Conservation (phyloP, 2,329 filamentous ascomycete genomes). For the Colletotrichum navitas region DNA sequence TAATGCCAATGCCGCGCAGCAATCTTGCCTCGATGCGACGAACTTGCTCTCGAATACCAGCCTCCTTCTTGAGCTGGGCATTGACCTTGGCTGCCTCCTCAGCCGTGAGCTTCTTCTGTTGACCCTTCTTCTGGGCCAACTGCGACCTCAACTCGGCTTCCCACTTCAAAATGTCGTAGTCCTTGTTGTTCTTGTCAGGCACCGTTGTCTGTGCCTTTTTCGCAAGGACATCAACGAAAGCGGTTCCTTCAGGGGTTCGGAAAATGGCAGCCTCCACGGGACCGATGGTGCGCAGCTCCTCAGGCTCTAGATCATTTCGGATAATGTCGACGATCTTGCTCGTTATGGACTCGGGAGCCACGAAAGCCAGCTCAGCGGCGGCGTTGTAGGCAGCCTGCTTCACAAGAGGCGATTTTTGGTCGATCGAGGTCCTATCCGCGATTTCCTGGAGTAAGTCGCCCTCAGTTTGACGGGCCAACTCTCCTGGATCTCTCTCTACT, state of each 20-base stretch:
- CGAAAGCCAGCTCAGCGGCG: conserved; percentile 91
- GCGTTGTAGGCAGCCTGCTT: conserved; percentile 84
- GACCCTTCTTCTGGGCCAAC: conserved; percentile 92
- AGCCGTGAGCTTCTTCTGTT: conserved; percentile 88
- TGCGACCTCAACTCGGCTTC: conserved; percentile 91
- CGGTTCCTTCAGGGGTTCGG: conserved; percentile 87
- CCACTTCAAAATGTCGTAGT: conserved; percentile 97
- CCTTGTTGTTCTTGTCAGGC: conserved; percentile 90
- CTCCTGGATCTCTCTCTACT: conserved; percentile 85
- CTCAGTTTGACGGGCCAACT: conserved; percentile 75
- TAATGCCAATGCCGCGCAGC: conserved; percentile 86
- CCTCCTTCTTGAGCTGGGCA: conserved; percentile 89
- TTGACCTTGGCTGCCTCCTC: conserved; percentile 94
- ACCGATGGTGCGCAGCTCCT: conserved; percentile 78
- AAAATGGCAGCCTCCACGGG: conserved; percentile 94
- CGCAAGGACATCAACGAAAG: conserved; percentile 90
- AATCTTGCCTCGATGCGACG: conserved; percentile 77
- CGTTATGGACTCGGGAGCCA: conserved; percentile 86
- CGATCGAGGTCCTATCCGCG: conserved; percentile 59
- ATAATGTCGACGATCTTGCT: conserved; percentile 82
- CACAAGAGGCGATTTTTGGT: conserved; percentile 61
- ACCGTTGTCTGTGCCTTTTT: conserved; percentile 79
- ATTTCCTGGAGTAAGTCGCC: conserved; percentile 78
- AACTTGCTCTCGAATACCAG: conserved; percentile 81
- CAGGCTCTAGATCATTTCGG: conserved; percentile 76